Evolutionary conservation across 192 early-diverging fungal species (phyloP).

Genomic region (Gigaspora rosea): DNA sequence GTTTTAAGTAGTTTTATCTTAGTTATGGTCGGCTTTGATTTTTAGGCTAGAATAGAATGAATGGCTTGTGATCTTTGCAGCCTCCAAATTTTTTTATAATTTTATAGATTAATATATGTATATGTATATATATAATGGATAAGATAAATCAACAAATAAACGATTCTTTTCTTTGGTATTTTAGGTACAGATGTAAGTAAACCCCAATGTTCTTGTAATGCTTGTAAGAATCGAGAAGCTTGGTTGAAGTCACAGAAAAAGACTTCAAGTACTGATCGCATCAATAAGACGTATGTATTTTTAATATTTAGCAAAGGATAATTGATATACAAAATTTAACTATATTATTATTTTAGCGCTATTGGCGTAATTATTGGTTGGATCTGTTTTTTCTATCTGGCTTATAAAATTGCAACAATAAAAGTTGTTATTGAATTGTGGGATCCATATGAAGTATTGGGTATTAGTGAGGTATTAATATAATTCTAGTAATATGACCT

Average conservation of each 20-base stretch:
- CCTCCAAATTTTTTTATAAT: too few relatives aligned
- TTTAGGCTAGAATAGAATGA: too few relatives aligned
- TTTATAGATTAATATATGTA: too few relatives aligned
- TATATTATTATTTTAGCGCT: conserved; percentile 33
- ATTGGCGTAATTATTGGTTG: conserved; percentile 63
- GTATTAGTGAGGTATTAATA: conserved; percentile 63
- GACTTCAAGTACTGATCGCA: neutral
- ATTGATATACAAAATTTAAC: neutral
- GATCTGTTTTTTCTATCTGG: conserved; percentile 64
- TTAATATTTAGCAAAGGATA: neutral
- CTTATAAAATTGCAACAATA: conserved; percentile 64
- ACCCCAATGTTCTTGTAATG: conserved; percentile 40
- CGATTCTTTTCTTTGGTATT: too few relatives aligned
- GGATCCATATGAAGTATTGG: conserved; percentile 96
- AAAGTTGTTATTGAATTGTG: conserved; percentile 69
- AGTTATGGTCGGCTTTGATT: too few relatives aligned
- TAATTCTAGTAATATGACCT: conserved; percentile 10
- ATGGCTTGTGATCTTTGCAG: too few relatives aligned
- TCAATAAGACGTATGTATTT: conserved; percentile 30
- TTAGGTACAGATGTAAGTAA: conserved; percentile 21
- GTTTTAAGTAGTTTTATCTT: too few relatives aligned
- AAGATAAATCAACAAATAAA: too few relatives aligned
- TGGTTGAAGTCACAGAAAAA: conserved; percentile 24
- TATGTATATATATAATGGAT: too few relatives aligned
- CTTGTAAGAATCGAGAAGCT: conserved; percentile 37